Evolutionary conservation across 192 early-diverging fungal species (phyloP).

Genomic region (Spizellomyces sp.): DNA sequence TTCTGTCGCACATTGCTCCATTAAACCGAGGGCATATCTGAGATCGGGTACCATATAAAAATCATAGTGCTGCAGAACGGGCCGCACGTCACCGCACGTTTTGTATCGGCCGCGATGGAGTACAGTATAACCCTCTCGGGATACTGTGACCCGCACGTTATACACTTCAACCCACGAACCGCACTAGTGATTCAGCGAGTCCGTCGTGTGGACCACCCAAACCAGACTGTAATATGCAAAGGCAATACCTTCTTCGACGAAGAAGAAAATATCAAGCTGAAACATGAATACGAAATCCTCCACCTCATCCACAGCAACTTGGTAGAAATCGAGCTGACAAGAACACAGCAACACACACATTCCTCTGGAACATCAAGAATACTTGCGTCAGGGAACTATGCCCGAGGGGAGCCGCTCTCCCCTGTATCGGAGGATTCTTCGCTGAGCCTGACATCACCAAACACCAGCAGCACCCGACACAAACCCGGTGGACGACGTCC

Average conservation of each 20-base stretch:
- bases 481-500: slow-evolving; percentile 2
- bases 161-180: slow-evolving; percentile 27
- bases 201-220: slow-evolving; percentile 19
- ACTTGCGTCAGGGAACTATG: neutral
- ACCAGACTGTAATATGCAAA: slow-evolving; percentile 47
- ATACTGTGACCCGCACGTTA: slow-evolving; percentile 6
- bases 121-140: slow-evolving; percentile 11
- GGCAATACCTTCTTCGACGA: slow-evolving; percentile 34
- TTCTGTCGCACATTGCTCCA: no score
- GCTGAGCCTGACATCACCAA: neutral
- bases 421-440: neutral
- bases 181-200: slow-evolving; percentile 41
- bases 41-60: no score
- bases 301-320: slow-evolving; percentile 32
- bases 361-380: neutral
- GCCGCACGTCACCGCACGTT: no score
- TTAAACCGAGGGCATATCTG: no score
- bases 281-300: slow-evolving; percentile 45
- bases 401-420: neutral
- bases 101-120: neutral
- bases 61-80: no score
- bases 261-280: slow-evolving; percentile 37
- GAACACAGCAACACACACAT: neutral
- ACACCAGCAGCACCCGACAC: neutral
- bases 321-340: slow-evolving; percentile 3